phyloP scores from a whole-genome alignment of 2,329 filamentous ascomycete genomes.

The Fusarium algeriense region DNA sequence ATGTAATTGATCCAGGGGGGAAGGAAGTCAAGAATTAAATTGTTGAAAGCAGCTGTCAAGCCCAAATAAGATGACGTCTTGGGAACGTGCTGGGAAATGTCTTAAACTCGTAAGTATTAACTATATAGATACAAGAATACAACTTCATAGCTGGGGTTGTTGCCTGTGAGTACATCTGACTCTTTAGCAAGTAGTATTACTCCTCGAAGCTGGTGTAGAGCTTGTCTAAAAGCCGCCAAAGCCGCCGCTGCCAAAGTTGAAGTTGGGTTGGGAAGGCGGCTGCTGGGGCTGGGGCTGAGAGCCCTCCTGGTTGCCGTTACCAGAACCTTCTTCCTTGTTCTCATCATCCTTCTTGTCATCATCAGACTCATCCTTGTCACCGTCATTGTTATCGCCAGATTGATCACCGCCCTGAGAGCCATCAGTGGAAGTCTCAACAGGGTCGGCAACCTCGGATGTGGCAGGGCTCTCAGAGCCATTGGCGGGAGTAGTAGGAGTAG shows the following conservation, averaged over 20 bases:
- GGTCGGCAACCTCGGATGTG: slow-evolving; percentile 2
- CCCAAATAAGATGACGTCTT: neutral
- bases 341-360: slow-evolving; percentile 4
- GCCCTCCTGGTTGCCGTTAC: neutral
- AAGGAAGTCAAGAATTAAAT: neutral
- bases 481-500: slow-evolving; percentile 17
- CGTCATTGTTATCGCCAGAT: neutral
- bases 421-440: slow-evolving; percentile 11
- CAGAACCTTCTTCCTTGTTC: slow-evolving; percentile 1
- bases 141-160: neutral
- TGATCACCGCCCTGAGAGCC: slow-evolving; percentile 2
- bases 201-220: rapidly evolving
- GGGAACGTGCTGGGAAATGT: neutral
- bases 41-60: neutral
- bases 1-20: neutral
- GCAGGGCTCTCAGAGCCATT: neutral
- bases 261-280: neutral
- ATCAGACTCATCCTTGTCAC: slow-evolving; percentile 7
- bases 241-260: neutral
- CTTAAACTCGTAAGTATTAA: neutral
- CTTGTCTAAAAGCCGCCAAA: slow-evolving; percentile 8
- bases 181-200: rapidly evolving
- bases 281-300: neutral
- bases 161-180: neutral
- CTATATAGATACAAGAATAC: slow-evolving; percentile 6